phyloP scores from a whole-genome alignment of 2,329 filamentous ascomycete genomes.

The Bertia moriformis region DNA sequence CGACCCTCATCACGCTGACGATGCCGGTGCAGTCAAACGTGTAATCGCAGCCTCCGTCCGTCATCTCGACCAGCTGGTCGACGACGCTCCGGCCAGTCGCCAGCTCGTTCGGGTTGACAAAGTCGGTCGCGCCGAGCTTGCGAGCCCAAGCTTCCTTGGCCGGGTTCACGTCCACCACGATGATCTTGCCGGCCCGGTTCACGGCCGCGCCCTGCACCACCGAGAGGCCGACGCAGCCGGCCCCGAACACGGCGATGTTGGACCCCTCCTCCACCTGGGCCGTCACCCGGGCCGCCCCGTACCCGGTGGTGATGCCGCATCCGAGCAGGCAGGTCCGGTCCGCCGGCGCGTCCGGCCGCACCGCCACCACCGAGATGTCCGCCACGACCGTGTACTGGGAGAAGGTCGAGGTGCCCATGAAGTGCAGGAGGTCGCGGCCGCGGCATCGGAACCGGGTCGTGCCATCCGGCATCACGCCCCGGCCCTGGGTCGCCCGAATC shows the following conservation, averaged over 20 bases:
- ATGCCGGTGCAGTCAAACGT: slow-evolving; percentile 71
- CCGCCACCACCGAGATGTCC: slow-evolving; percentile 63
- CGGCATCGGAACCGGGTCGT: slow-evolving; percentile 61
- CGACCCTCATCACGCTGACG: slow-evolving; percentile 59
- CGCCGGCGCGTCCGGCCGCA: slow-evolving; percentile 56
- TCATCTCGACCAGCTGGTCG: slow-evolving; percentile 62
- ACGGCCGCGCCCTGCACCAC: slow-evolving; percentile 61
- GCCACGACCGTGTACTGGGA: slow-evolving; percentile 69
- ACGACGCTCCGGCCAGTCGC: slow-evolving; percentile 50
- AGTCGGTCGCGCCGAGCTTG: slow-evolving; percentile 64
- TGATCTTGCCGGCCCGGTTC: slow-evolving; percentile 43
- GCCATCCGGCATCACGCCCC: slow-evolving; percentile 63
- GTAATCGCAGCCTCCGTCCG: no score
- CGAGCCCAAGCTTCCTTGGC: slow-evolving; percentile 56
- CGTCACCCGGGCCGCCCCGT: slow-evolving; percentile 61
- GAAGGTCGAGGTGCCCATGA: slow-evolving; percentile 69
- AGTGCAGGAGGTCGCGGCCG: slow-evolving; percentile 60
- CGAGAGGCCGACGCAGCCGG: slow-evolving; percentile 58
- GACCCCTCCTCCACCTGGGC: slow-evolving; percentile 57
- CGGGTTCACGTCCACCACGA: slow-evolving; percentile 37
- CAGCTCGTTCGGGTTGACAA: slow-evolving; percentile 56
- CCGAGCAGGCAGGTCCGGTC: slow-evolving; percentile 62
- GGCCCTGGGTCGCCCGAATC: slow-evolving; percentile 61
- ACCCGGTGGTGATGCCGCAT: slow-evolving; percentile 66
- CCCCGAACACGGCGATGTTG: slow-evolving; percentile 59